Evolutionary conservation across 2,329 filamentous ascomycete species (phyloP), one percentile per base, ranked within the genome.

Genomic region (Arthroderma uncinatum): DNA sequence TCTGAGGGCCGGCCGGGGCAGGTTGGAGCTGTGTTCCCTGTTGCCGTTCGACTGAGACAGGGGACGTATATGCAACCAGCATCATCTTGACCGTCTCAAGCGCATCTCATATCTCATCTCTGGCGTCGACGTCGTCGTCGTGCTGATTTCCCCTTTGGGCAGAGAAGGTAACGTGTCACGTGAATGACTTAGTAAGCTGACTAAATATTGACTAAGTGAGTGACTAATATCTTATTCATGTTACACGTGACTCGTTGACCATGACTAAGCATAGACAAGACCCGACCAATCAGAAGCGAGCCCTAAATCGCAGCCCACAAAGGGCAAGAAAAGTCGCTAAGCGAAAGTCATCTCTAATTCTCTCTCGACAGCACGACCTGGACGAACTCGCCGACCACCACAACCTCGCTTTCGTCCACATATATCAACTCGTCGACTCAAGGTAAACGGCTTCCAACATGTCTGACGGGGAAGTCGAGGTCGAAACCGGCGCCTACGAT

Each of bases 391-490:
- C 66, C 65, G 66, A 70, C 67, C 65, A 68, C 68, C 66, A 62
- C 36, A 58, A 60, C 33, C 30, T 12, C 21, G 65, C 64, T 65
- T 65, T 60, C 60, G 62, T 64, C 65, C 66, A 69, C 66, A 63
- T 64, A 67, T 68, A 56, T n/a, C 67, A 64, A 65, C 65, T 67
- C 66, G 66, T 69, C 62, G 68, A 71, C 70, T 64, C 69, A 69
- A 64, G 68, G 65, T 65, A 67, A 64, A 67, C 66, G 65, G 68
- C 21, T 67, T 70, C 70, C 77, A 87, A 78, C 71, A 95, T 95
- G 90, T 95, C 90, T 86, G 91, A 95, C 82, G 86, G 95, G 78
- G 89, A 95, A 82, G 86, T 93, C 78, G 86, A 89, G 77, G 83
- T 79, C 80, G 81, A 83, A 73, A 79, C 80, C 74, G 81, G 82